Percentiles rank a stretch among this genome's conserved stretches.
Conservation (phyloP, 495 filamentous ascomycete genomes). For the Parachaetomium inaequale region DNA sequence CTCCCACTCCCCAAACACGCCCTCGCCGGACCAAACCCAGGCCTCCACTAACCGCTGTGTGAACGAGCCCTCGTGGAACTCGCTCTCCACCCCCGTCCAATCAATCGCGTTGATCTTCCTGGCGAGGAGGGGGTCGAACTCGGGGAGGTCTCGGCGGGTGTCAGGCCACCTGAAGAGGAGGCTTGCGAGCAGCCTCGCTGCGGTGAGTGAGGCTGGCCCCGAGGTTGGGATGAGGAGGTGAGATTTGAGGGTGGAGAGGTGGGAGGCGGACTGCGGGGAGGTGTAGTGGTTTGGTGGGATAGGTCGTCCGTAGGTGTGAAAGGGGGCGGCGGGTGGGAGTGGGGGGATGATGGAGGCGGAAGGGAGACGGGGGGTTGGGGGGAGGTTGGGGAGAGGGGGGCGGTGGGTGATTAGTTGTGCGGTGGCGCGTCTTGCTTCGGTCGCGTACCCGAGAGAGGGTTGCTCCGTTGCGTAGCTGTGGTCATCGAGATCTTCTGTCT, state of each 20-base stretch:
- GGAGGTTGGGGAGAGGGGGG: not conserved
- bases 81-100: slow-evolving; percentile 3
- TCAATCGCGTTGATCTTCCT: slow-evolving; percentile 1
- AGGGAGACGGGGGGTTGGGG: too few species aligned
- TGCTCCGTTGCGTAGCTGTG: not conserved
- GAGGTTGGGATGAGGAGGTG: not conserved
- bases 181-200: not conserved
- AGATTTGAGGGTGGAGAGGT: not conserved
- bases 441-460: not conserved
- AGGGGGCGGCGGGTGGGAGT: not conserved
- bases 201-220: not conserved
- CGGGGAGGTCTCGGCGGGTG: not conserved
- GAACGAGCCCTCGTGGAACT: not conserved
- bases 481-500: not conserved
- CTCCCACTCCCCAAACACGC: not conserved
- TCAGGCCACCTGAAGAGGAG: not conserved
- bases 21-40: not conserved
- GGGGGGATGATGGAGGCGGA: not conserved
- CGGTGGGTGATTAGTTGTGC: not conserved
- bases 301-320: not conserved
- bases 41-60: not conserved
- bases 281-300: not conserved
- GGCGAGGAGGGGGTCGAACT: not conserved
- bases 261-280: not conserved
- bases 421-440: not conserved